phyloP scores from a whole-genome alignment of 495 filamentous ascomycete species.

The Clavariopsis aquatica region DNA sequence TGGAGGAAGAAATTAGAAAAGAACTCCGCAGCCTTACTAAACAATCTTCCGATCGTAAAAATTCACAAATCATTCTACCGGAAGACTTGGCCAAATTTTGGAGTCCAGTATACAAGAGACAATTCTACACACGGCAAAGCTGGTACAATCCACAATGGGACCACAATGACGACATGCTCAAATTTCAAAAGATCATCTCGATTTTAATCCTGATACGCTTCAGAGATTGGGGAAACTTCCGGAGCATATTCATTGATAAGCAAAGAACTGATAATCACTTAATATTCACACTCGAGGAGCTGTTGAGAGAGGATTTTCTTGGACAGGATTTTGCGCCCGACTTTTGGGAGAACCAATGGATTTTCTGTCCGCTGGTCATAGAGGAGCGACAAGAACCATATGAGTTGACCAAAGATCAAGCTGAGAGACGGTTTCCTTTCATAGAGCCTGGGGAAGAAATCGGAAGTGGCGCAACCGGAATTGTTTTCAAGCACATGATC shows the following conservation, averaged over 20 bases:
- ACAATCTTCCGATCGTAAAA: not conserved
- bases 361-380: conserved; percentile 8
- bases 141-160: conserved; percentile 12
- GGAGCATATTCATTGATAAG: too few relatives aligned
- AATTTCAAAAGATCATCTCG: conserved; percentile 13
- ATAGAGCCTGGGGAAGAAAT: not conserved
- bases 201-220: conserved; percentile 6
- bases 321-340: not conserved
- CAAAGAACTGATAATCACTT: not conserved
- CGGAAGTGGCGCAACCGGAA: conserved; percentile 1
- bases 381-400: conserved; percentile 1
- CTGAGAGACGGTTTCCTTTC: conserved; percentile 1
- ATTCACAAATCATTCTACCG: conserved; percentile 13
- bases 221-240: not conserved
- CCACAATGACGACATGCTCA: not conserved
- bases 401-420: not conserved
- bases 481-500: not conserved
- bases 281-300: not conserved
- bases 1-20: too few relatives aligned
- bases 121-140: not conserved
- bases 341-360: conserved; percentile 4
- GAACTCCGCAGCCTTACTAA: too few relatives aligned
- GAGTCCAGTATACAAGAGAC: not conserved
- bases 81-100: not conserved
- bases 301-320: not conserved